Evolutionary conservation across 805 yeast species (phyloP).

Genomic region (Candida xiaguanensis): DNA sequence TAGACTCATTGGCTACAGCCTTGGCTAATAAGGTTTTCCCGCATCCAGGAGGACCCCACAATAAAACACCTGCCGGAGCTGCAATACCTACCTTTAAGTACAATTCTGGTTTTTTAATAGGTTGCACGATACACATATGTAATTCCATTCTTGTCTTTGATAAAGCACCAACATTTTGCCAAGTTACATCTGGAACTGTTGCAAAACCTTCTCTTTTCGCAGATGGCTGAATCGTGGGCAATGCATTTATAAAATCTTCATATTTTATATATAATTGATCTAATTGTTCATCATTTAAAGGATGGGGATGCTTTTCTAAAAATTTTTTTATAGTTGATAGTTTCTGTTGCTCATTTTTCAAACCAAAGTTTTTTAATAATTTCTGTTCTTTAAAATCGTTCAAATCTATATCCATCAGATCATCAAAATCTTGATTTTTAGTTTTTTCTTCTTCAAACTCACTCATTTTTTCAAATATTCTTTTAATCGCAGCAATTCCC

Average conservation of each 20-base stretch:
- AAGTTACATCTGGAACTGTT: conserved; percentile 94
- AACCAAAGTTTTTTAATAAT: conserved; percentile 26
- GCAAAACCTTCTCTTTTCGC: conserved; percentile 99
- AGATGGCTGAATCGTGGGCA: conserved; percentile 94
- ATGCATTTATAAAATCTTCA: conserved; percentile 77
- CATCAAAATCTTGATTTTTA: conserved; percentile 9
- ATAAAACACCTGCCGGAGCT: conserved; percentile 93
- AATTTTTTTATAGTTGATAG: conserved; percentile 70
- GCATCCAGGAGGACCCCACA: conserved; percentile 99
- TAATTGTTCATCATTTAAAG: conserved; percentile 72
- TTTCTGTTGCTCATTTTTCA: conserved; percentile 31
- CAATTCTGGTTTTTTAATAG: conserved; percentile 87
- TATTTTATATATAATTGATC: conserved; percentile 71
- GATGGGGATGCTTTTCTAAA: conserved; percentile 69
- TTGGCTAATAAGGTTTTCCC: conserved; percentile 95
- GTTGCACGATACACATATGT: conserved; percentile 97
- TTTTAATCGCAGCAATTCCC: conserved; percentile 87
- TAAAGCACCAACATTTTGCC: conserved; percentile 94
- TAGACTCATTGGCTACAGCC: conserved; percentile 96
- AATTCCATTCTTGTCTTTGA: conserved; percentile 77
- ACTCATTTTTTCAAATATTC: conserved; percentile 69
- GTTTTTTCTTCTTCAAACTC: conserved; percentile 29
- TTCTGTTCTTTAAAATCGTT: conserved; percentile 8
- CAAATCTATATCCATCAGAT: conserved; percentile 33
- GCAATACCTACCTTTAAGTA: conserved; percentile 88